phyloP scores from a whole-genome alignment of 345 rosid species.

The Lenwebbia sp. region DNA sequence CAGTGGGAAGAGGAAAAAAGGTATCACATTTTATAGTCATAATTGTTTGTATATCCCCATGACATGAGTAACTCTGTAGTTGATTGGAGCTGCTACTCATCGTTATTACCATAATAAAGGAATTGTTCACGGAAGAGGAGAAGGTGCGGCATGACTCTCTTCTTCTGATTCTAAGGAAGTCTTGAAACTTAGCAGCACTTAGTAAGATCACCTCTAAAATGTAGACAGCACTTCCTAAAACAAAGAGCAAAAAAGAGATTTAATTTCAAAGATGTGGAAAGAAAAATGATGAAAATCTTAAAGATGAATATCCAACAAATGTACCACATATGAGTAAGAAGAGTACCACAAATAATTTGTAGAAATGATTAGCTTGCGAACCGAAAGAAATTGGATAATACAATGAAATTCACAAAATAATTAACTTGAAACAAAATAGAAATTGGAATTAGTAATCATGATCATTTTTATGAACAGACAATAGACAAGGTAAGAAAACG shows the following conservation, averaged over 20 bases:
- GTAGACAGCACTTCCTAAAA: background rate
- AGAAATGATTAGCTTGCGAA: background rate
- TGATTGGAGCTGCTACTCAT: background rate
- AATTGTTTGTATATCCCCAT: background rate
- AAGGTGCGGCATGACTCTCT: background rate
- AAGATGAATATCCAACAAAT: background rate
- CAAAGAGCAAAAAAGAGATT: background rate
- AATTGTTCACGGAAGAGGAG: background rate
- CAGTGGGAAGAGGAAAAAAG: background rate
- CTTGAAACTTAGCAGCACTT: background rate
- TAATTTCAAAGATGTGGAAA: background rate
- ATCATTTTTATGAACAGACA: background rate
- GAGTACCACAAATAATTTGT: background rate
- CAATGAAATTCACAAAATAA: background rate
- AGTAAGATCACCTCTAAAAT: background rate
- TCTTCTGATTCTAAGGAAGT: background rate
- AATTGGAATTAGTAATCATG: background rate
- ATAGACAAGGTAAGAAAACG: background rate
- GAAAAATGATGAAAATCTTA: background rate
- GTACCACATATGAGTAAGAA: background rate
- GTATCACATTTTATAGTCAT: background rate
- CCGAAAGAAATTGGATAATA: background rate
- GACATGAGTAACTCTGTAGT: background rate
- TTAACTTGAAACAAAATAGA: background rate
- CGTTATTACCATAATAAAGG: background rate